Evolutionary conservation across 345 rosid species (phyloP), one percentile per base, ranked within the genome.

Genomic region (Lumnitzera littorea): DNA sequence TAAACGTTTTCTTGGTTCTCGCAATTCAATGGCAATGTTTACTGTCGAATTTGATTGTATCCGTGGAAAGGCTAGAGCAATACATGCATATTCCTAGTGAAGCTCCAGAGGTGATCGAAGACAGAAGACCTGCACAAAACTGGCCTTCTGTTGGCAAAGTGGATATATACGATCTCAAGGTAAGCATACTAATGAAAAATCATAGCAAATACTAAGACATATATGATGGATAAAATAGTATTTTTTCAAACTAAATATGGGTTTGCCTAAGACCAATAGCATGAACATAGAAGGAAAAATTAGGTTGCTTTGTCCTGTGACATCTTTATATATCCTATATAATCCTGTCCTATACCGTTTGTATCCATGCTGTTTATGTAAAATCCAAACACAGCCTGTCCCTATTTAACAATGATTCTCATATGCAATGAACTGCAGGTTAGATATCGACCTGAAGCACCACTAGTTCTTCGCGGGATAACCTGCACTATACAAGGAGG

Each of bases 1-100:
- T 85, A 20, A 82, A 82, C 67, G 61, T 67, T 57, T 76, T 74
- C 64, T 62, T 82, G 51, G 83, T 76, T 8, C 0, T 13, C 14
- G 78, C 84, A 2, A 75, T 78, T 58, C 79, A 80, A 63, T 59
- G 23, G 63, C 88, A 82, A 51, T 85, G 91, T 67, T 61, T 63
- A 0, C 13, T 70, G 20, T 82, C 81, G 11, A 80, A 72, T 59
- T 62, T 59, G 46, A 74, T 80, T 41, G 53, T 85, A 50, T 85
- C 85, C 24, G 80, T 86, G n/a, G 89, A 86, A 65, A 81, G 89
- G 55, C 71, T 86, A 46, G 76, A 83, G 70, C 92, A 86, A 60
- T 86, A 83, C 68, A 83, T 76, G 89, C 70, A 83, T 49, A 62
- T 79, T 62, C 77, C 85, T 15, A 75, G 82, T 15, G 92, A 86